Evolutionary conservation across 2,329 filamentous ascomycete species (phyloP).

Genomic region (Colletotrichum eleusines): DNA sequence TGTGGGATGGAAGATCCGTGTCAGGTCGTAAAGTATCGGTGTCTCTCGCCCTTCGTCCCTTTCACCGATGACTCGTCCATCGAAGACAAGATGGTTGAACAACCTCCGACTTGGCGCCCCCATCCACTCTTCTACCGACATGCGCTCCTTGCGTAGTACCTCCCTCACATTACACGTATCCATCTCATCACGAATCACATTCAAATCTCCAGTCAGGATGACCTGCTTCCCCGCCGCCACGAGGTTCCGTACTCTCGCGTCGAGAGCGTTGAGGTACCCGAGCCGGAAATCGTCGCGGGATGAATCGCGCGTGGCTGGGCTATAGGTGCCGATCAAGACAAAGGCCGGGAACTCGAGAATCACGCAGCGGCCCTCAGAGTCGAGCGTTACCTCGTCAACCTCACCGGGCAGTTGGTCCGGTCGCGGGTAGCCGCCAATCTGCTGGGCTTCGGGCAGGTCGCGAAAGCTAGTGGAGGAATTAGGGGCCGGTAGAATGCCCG

Average conservation of each 20-base stretch:
- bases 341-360: conserved; percentile 95
- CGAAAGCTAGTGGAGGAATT: conserved; percentile 78
- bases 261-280: conserved; percentile 83
- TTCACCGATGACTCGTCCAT: conserved; percentile 74
- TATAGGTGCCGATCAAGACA: conserved; percentile 92
- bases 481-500: conserved; percentile 81
- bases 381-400: conserved; percentile 79
- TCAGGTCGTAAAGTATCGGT: conserved; percentile 85
- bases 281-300: conserved; percentile 84
- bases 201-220: conserved; percentile 88
- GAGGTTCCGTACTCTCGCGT: conserved; percentile 87
- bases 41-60: conserved; percentile 77
- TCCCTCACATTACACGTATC: conserved; percentile 84
- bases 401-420: conserved; percentile 72
- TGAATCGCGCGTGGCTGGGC: conserved; percentile 89
- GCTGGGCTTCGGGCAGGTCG: conserved; percentile 77
- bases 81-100: conserved; percentile 87
- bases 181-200: conserved; percentile 76
- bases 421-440: conserved; percentile 90
- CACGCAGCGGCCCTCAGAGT: conserved; percentile 92
- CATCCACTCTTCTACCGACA: conserved; percentile 79
- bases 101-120: conserved; percentile 78
- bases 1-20: conserved; percentile 82
- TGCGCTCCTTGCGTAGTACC: conserved; percentile 75
- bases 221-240: conserved; percentile 84